phyloP scores from a whole-genome alignment of 331 rosid species.

The Erythrophleum ivorense region DNA sequence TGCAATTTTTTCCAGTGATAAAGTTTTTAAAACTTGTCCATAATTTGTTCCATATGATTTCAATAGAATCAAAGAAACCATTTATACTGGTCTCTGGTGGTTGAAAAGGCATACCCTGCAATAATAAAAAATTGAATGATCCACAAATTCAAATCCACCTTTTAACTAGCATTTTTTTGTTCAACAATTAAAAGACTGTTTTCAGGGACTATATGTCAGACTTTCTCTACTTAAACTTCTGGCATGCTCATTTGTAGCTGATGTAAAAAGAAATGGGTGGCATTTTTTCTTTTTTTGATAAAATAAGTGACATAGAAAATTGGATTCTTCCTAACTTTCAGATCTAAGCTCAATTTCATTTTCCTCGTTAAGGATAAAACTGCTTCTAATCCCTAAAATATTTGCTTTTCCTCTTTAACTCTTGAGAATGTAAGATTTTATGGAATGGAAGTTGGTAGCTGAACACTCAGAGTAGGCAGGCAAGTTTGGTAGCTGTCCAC shows the following conservation, averaged over 20 bases:
- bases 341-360: not conserved
- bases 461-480: not conserved
- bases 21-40: conserved; percentile 67
- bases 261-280: not conserved
- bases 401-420: not conserved
- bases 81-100: conserved; percentile 61
- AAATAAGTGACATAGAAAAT: not conserved
- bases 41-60: conserved; percentile 64
- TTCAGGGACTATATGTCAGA: not conserved
- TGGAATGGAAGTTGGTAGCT: not conserved
- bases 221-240: not conserved
- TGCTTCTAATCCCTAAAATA: not conserved
- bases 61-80: conserved; percentile 74
- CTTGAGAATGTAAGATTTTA: not conserved
- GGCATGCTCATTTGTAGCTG: not conserved
- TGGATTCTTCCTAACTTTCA: not conserved
- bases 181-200: not conserved
- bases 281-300: not conserved
- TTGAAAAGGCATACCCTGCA: conserved; percentile 77
- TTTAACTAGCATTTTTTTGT: conserved; percentile 7
- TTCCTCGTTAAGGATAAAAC: not conserved
- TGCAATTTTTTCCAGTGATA: conserved; percentile 80
- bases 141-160: conserved; percentile 16
- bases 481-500: not conserved
- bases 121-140: conserved; percentile 26